These are phyloP conservation scores for Trametes versicolor DNA, from an alignment of 1,284 basidiomycete genomes.

Conservation along the genomic window DNA sequence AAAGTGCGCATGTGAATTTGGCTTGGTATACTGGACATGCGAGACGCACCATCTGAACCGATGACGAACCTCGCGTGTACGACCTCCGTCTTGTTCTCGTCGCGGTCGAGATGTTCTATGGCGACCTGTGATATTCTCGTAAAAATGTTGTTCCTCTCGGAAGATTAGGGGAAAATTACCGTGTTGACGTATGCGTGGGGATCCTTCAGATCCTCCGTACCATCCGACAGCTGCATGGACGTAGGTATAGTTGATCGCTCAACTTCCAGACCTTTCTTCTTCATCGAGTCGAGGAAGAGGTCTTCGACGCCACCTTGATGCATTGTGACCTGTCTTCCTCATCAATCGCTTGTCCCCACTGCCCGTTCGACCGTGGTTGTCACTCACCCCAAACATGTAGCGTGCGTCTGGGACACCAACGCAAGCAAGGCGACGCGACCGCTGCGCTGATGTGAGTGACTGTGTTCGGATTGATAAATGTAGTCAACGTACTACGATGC, in stretches of 20 bases:
- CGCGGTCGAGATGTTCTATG: slow-evolving; percentile 44
- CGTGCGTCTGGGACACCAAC: slow-evolving; percentile 56
- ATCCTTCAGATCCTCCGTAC: slow-evolving; percentile 36
- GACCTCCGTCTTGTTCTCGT: slow-evolving; percentile 49
- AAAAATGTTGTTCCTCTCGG: background rate
- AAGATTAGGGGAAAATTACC: slow-evolving; percentile 43
- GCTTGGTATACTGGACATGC: background rate
- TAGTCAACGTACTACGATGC: slow-evolving; percentile 58
- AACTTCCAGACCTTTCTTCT: background rate
- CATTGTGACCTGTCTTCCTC: slow-evolving; percentile 37
- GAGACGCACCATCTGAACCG: slow-evolving; percentile 57
- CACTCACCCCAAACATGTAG: slow-evolving; percentile 68
- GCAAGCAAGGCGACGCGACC: slow-evolving; percentile 68
- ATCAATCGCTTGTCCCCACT: background rate
- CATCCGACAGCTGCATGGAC: background rate
- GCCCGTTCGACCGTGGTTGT: background rate
- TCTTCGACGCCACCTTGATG: slow-evolving; percentile 78
- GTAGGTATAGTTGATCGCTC: background rate
- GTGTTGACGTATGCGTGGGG: slow-evolving; percentile 62
- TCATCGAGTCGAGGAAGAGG: background rate
- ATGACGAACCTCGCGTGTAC: slow-evolving; percentile 64
- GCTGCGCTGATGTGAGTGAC: slow-evolving; percentile 45
- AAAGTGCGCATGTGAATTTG: background rate
- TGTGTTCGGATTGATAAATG: background rate
- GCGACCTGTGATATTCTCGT: slow-evolving; percentile 44